These are phyloP conservation scores for Penicillium robsamsonii DNA, from an alignment of 495 filamentous ascomycete species.

Conservation along the genomic window DNA sequence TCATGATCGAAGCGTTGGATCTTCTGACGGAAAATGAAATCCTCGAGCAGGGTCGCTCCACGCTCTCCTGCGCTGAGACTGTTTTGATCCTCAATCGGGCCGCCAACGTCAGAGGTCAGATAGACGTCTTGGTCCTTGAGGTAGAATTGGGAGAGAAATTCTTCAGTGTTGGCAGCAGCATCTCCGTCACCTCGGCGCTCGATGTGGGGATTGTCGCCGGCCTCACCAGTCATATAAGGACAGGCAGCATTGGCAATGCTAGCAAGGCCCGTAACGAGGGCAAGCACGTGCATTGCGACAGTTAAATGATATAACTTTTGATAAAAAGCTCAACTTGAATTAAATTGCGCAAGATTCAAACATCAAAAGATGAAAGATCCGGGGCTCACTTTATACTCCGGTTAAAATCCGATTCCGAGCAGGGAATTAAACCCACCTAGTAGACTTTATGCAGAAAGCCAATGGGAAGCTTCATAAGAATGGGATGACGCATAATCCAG, in stretches of 20 bases:
- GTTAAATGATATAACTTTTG: not conserved
- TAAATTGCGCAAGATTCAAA: not conserved
- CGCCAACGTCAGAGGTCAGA: slow-evolving; percentile 72
- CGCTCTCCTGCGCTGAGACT: slow-evolving; percentile 71
- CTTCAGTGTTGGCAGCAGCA: slow-evolving; percentile 39
- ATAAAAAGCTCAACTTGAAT: not conserved
- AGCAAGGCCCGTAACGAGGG: slow-evolving; percentile 32
- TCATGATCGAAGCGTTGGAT: slow-evolving; percentile 83
- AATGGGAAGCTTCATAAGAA: slow-evolving; percentile 1
- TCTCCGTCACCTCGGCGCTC: slow-evolving; percentile 28
- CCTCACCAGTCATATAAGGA: slow-evolving; percentile 42
- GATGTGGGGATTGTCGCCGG: slow-evolving; percentile 18
- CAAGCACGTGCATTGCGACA: slow-evolving; percentile 30
- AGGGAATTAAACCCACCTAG: not conserved
- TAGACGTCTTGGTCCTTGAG: slow-evolving; percentile 61
- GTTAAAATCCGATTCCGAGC: not conserved
- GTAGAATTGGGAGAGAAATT: slow-evolving; percentile 57
- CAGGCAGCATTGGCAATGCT: slow-evolving; percentile 43
- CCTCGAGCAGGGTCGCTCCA: slow-evolving; percentile 72
- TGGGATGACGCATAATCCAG: not conserved
- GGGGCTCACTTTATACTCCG: slow-evolving; percentile 1
- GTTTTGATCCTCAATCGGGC: slow-evolving; percentile 66
- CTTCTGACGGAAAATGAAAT: slow-evolving; percentile 82
- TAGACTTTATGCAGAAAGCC: not conserved
- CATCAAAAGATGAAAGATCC: not conserved